phyloP scores from a whole-genome alignment of 1,284 basidiomycete species.

The Amylostereum areolatum region DNA sequence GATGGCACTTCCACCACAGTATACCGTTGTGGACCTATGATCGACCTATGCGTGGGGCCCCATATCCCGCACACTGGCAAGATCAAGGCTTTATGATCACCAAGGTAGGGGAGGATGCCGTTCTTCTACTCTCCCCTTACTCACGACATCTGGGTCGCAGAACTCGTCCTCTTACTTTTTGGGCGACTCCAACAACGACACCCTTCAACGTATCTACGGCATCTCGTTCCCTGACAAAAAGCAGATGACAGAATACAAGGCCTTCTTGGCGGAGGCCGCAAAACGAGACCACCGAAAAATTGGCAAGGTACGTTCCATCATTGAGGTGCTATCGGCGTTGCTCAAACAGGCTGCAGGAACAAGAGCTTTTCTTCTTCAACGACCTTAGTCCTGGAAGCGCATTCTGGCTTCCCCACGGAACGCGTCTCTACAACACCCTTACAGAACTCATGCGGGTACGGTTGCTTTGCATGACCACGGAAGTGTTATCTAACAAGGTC shows the following conservation, averaged over 20 bases:
- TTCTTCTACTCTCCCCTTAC: not conserved
- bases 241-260: constrained; percentile 93
- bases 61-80: constrained; percentile 97
- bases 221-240: constrained; percentile 99
- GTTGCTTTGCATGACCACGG: constrained; percentile 10
- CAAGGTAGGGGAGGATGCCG: constrained; percentile 49
- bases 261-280: constrained; percentile 93
- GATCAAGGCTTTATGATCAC: constrained; percentile 97
- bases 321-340: too few relatives aligned
- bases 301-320: constrained; percentile 52
- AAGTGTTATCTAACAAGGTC: constrained; percentile 5
- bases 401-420: constrained; percentile 97
- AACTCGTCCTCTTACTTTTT: constrained; percentile 99
- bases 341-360: constrained; percentile 49
- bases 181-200: constrained; percentile 91
- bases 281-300: constrained; percentile 97
- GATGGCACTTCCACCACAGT: constrained; percentile 98
- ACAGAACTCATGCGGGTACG: constrained; percentile 85
- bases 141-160: constrained; percentile 30
- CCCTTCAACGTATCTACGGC: constrained; percentile 95
- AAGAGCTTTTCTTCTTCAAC: constrained; percentile 99
- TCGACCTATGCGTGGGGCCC: constrained; percentile 95
- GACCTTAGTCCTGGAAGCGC: constrained; percentile 92
- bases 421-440: constrained; percentile 94
- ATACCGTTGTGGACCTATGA: constrained; percentile 98